Base-by-base conservation (phyloP, 306 rosid species). In the Dryas octopetala region DNA sequence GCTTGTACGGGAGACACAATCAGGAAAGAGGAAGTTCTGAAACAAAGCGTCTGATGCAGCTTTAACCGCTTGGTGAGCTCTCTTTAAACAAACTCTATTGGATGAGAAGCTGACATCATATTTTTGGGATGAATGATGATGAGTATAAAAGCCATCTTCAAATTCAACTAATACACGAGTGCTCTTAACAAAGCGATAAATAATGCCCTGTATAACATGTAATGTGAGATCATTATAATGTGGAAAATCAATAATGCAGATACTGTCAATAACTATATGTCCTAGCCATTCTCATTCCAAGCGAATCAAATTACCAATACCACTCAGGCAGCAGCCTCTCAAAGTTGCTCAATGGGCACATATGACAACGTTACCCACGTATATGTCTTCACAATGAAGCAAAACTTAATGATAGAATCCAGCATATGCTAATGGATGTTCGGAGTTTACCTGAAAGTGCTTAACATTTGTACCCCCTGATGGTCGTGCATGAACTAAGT, bases 91-190 rank as follows among this genome's bases (percentile, higher is more conserved):
- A 16, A 79, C 73, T 60, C 79, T 71, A 65, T 83, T 83, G 83
- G 79, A 83, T 49, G 83, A 79, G 75, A 79, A 71, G 54, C 75
- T 79, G 76, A 83, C 53, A 16, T 79, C 83, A 68, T 83, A 79
- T 66, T 68, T 79, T 23, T 10, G 16, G 50, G 57, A 13, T 2
- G 67, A 23, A 16, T 63, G 2, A 60, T 83, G 81, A 59, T 57
- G 9, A 68, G 19, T 3, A 23, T 68, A 49, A 9, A 83, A 83
- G 8, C 54, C 73, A 2, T 79, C 73, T 16, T 66, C 70, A 66
- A 79, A 83, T 23, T 83, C 81, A 23, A 76, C 84, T 26, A 83
- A 41, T 9, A 79, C 57, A 5, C 38, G 7, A 32, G 0, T 70
- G 61, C 74, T 57, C 43, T 9, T 41, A 8, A 41, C 72, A 62